Evolutionary conservation across 2,329 filamentous ascomycete genomes (phyloP).

Genomic region (Myriosclerotinia duriaeana): DNA sequence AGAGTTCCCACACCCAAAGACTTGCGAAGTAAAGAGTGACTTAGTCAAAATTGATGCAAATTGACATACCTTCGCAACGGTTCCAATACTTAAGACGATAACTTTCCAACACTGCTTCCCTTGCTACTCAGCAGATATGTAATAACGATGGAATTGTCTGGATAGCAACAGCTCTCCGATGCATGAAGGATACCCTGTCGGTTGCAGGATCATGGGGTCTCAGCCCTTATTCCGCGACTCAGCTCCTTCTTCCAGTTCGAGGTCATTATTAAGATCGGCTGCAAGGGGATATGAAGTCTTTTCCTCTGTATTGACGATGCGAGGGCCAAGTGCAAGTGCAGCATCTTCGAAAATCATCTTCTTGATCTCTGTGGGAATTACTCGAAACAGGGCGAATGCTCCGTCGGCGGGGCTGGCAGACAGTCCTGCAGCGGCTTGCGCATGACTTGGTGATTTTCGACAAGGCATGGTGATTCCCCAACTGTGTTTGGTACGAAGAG

Average conservation of each 20-base stretch:
- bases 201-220: neutral
- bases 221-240: too few relatives aligned
- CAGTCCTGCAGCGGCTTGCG: neutral
- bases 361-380: neutral
- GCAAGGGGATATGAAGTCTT: too few relatives aligned
- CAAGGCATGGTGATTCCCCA: neutral
- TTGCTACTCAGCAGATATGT: neutral
- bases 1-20: neutral
- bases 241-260: too few relatives aligned
- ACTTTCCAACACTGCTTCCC: neutral
- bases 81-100: neutral
- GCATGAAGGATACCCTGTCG: neutral
- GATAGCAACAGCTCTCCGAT: neutral
- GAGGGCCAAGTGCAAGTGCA: neutral
- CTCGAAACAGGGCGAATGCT: too few relatives aligned
- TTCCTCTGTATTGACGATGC: neutral
- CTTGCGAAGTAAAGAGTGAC: constrained; percentile 3
- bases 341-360: neutral
- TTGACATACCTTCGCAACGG: neutral
- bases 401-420: too few relatives aligned
- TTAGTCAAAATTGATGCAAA: neutral
- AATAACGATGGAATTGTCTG: constrained; percentile 1
- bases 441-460: neutral
- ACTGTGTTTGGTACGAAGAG: neutral
- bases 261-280: too few relatives aligned